Base-by-base conservation (phyloP, 345 rosid genomes). In the Moringa oleifera region DNA sequence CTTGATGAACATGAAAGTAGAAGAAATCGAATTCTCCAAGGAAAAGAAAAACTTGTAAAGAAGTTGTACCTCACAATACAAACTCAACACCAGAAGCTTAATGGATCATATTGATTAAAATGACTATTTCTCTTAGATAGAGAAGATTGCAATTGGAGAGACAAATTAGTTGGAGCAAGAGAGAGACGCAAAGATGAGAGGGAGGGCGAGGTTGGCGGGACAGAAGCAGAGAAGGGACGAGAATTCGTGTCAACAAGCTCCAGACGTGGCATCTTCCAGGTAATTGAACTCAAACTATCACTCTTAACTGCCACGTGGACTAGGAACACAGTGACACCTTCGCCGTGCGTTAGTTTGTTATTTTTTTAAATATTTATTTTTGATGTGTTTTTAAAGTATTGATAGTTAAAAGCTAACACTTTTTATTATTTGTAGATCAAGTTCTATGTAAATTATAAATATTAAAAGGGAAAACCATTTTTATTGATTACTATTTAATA, bases 171-270 rank as follows among this genome's bases (percentile, higher is more conserved):
- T 4, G 6, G 52, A 45, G 45, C 18, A 46, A 52, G 52, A 56
- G 68, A 69, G 52, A 25, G 53, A n/a, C n/a, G 20, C 61, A 45
- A 66, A 58, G 23, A 19, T 9, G 65, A 47, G 69, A 59, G 85
- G 73, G 81, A 53, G 82, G 53, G 80, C 85, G 92, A 68, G 54
- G 73, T 52, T 84, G 90, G 89, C 92, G 95, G 87, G 80, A 68
- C 78, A 51, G 70, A 20, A n/a, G 57, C 55, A 4, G 23, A 6
- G 37, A 25, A 24, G 20, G 13, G 33, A 58, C 59, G 23, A 51
- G 51, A 36, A n/a, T n/a, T 51, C 20, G 53, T n/a, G 24, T 20
- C 4, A 52, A 37, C 7, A 15, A 1, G 0, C 17, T 28, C 4
- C 25, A 54, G 75, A 69, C 83, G 76, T 76, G 75, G 70, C 66